Conservation (phyloP, 148 eudicot genomes). For the Polygonum aviculare region DNA sequence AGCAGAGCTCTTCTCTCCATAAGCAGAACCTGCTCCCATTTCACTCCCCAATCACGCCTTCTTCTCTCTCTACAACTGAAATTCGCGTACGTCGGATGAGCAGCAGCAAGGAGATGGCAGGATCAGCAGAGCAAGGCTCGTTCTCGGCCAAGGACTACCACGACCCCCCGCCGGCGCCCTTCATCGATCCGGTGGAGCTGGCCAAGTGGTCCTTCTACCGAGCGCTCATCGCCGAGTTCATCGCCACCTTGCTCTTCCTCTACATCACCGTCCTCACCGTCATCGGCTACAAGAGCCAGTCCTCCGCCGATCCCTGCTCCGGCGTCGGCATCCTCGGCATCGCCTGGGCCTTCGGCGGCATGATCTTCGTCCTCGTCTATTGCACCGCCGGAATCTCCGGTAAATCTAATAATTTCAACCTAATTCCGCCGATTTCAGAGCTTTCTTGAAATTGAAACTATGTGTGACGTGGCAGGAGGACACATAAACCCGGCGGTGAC, state of each 20-base stretch:
- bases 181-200: slow-evolving; percentile 18
- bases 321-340: slow-evolving; percentile 25
- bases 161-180: slow-evolving; percentile 20
- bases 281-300: slow-evolving; percentile 17
- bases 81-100: background rate
- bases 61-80: background rate
- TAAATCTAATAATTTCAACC: background rate
- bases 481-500: slow-evolving; percentile 22
- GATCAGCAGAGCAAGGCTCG: slow-evolving; percentile 11
- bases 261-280: slow-evolving; percentile 17
- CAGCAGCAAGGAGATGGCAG: background rate
- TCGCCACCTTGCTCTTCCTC: slow-evolving; percentile 23
- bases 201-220: slow-evolving; percentile 20
- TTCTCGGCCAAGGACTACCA: slow-evolving; percentile 22
- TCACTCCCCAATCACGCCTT: background rate
- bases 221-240: slow-evolving; percentile 21
- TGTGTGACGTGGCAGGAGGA: slow-evolving; percentile 10
- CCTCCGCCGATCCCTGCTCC: slow-evolving; percentile 9
- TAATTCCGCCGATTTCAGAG: background rate
- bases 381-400: slow-evolving; percentile 27
- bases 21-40: background rate
- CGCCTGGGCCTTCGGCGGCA: slow-evolving; percentile 28
- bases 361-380: slow-evolving; percentile 26
- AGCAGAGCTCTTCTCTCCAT: background rate
- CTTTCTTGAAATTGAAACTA: too few relatives aligned